Conservation (phyloP, 352 stramenopile genomes). For the Elongisporangium prolatum region DNA sequence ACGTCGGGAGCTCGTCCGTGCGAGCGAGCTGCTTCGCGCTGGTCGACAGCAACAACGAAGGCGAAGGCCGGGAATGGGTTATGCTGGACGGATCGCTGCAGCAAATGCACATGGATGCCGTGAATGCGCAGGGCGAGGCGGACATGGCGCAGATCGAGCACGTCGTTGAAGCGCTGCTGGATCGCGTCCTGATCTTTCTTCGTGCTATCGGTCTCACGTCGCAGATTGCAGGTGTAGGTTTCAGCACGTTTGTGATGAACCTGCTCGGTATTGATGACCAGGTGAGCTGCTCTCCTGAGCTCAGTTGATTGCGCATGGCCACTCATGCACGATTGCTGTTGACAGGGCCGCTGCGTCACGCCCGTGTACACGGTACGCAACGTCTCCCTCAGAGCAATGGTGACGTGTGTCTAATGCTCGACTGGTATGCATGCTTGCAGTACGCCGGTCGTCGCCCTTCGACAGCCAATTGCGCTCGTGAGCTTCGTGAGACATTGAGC, state of each 20-base stretch:
- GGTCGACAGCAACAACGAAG: constrained; percentile 9
- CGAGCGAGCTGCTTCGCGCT: constrained; percentile 86
- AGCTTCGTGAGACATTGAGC: constrained; percentile 39
- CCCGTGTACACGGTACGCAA: constrained; percentile 69
- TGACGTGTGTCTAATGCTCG: constrained; percentile 3
- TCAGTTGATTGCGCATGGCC: not conserved
- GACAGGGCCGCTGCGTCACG: constrained; percentile 51
- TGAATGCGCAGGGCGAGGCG: constrained; percentile 53
- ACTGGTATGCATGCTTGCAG: constrained; percentile 27
- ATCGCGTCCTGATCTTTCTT: constrained; percentile 45
- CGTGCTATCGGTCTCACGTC: constrained; percentile 30
- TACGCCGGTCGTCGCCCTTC: constrained; percentile 52
- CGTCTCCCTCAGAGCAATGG: not conserved
- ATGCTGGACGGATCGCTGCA: constrained; percentile 61
- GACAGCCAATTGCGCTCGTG: constrained; percentile 40
- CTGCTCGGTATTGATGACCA: constrained; percentile 79
- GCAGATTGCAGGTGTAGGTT: constrained; percentile 76
- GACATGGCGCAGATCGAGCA: constrained; percentile 34
- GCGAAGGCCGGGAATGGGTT: constrained; percentile 35
- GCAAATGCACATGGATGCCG: constrained; percentile 45
- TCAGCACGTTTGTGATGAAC: constrained; percentile 94
- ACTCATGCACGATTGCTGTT: not conserved
- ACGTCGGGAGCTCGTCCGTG: constrained; percentile 92
- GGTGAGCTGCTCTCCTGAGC: constrained; percentile 8
- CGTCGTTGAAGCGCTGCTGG: constrained; percentile 49